Evolutionary conservation across 192 early-diverging fungal genomes (phyloP), one percentile per base, ranked within the genome.

Genomic region (Gaertneriomyces sp.): DNA sequence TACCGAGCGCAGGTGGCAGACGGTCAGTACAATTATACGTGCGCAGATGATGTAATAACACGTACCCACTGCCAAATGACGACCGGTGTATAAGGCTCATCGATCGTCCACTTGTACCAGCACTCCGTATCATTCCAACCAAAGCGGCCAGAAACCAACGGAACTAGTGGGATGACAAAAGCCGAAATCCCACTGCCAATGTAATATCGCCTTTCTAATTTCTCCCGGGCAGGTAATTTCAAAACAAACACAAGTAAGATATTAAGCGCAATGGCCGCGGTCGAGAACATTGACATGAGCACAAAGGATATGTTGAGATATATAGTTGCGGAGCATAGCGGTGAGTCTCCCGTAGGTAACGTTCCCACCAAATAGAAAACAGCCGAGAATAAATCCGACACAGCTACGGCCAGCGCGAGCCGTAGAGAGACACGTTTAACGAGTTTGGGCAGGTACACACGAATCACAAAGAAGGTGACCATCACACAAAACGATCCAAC

Each of bases 201-300:
- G 53, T 65, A 56, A 20, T 56, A 65, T 20, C 33, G 45, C 25
- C 42, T 39, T 45, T 65, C 63, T 51, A 56, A 44, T 19, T 20
- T 46, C 4, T 42, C 5, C 20, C 45, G 43, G 12, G 38, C 6
- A 16, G 25, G 11, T 12, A 65, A 3, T 65, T 65, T 65, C 19
- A 65, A 8, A 39, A 65, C 63, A 45, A 65, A 65, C n/a, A 65
- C 63, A 53, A 65, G 52, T 41, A 65, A 50, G 19, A 65, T 51
- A 44, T 65, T 65, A 33, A 65, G 45, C 7, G 47, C 51, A 42
- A 65, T 65, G 0, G 42, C 25, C 5, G 53, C 53, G 12, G 63
- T 56, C 14, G 14, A 45, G 42, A 54, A 56, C 10, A 65, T 42
- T 9, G 40, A 44, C 9, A 46, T 38, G 41, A 65, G 63, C 38